Evolutionary conservation across 2,329 filamentous ascomycete species (phyloP), one percentile per base, ranked within the genome.

Genomic region (Cercospora berteroae): DNA sequence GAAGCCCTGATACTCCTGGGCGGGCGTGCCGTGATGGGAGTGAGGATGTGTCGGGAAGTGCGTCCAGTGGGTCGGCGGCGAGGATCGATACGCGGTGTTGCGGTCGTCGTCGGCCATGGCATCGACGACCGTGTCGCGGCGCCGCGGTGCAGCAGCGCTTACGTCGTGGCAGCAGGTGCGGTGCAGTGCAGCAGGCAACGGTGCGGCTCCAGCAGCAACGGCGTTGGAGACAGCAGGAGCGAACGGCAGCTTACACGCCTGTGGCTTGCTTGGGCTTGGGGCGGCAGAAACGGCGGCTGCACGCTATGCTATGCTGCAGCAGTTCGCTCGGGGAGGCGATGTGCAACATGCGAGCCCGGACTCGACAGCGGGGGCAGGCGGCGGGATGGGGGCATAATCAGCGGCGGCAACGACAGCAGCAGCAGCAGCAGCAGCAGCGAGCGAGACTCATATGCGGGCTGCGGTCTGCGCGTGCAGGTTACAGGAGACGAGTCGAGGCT

Each of bases 11-110:
- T 91, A 93, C 72, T 91, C 90, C 48, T 88, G 83, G 80, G 92
- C 87, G 25, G 89, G 87, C 66, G 89, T 90, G 69, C 89, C 87
- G 72, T 88, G 88, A 74, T 92, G 91, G 13, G 88, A 79, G 59
- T 83, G 80, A 67, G 81, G 80, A 70, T 83, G 84, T 64, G 72
- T 73, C 31, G 73, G 69, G 31, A 64, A 71, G 36, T 73, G 72
- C 42, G 69, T 67, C 75, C 75, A 76, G 59, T 69, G 64, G 13
- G 70, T 67, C 18, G 72, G 68, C 60, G 75, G 74, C 55, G 74
- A 76, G 10, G 74, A 71, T 55, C 74, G 73, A 69, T 70, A 76
- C 27, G 69, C 69, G 27, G 69, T 61, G 62, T 69, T 65, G 63
- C 72, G 73, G 20, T 77, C 72, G 44, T 76, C 75, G 71, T 77